phyloP scores from a whole-genome alignment of 306 rosid genomes.

The Betula pendula region DNA sequence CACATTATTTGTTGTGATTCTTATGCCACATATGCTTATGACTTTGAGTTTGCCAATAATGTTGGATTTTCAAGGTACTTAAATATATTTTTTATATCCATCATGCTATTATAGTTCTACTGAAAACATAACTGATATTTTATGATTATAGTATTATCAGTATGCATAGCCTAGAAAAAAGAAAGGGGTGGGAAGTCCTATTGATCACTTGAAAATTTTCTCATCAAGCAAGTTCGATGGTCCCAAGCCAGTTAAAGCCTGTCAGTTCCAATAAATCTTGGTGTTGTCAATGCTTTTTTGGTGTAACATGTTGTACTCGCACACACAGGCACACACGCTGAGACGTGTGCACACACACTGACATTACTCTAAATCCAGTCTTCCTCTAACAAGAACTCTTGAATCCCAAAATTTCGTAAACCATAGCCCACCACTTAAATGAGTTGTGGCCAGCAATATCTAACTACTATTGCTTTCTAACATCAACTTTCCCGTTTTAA shows the following conservation, averaged over 20 bases:
- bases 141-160: conserved; percentile 1
- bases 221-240: neutral
- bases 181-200: neutral
- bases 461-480: neutral
- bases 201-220: neutral
- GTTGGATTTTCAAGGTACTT: conserved; percentile 86
- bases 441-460: neutral
- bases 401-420: neutral
- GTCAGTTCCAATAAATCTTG: neutral
- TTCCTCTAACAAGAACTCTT: neutral
- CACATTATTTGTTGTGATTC: conserved; percentile 97
- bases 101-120: neutral
- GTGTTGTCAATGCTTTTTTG: neutral
- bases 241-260: neutral
- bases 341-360: neutral
- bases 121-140: neutral
- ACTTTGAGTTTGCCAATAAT: conserved; percentile 82
- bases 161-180: neutral
- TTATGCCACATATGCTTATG: conserved; percentile 92
- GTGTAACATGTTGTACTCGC: neutral
- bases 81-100: neutral
- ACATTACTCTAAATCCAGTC: neutral
- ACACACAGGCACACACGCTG: neutral
- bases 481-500: neutral
- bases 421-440: neutral